These are phyloP conservation scores for Boletus sp. DNA, from an alignment of 1,284 basidiomycete genomes.

Conservation along the genomic window DNA sequence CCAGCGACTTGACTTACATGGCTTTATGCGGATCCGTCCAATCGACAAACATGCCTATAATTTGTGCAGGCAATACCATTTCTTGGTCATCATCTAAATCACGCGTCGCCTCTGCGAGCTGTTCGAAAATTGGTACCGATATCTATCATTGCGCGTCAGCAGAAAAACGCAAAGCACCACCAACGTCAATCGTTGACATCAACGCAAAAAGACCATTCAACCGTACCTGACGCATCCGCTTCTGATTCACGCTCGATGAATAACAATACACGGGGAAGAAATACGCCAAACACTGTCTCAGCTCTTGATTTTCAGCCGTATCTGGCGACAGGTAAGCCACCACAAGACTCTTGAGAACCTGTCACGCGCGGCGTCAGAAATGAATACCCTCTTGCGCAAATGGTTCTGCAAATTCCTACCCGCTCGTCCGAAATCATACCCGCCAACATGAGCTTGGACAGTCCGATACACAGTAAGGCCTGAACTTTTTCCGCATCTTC, in stretches of 20 bases:
- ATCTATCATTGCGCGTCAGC: conserved; percentile 45
- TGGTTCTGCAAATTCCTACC: conserved; percentile 38
- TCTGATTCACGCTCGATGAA: conserved; percentile 78
- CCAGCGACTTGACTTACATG: conserved; percentile 41
- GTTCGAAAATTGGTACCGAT: conserved; percentile 71
- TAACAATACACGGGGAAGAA: conserved; percentile 96
- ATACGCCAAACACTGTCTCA: conserved; percentile 92
- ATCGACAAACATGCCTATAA: conserved; percentile 82
- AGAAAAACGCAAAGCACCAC: no score
- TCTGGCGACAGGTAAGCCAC: conserved; percentile 86
- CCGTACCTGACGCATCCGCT: conserved; percentile 70
- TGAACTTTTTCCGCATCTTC: conserved; percentile 78
- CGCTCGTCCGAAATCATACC: conserved; percentile 77
- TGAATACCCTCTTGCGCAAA: no score
- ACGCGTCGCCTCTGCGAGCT: conserved; percentile 65
- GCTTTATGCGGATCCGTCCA: conserved; percentile 91
- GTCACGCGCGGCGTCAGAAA: neutral
- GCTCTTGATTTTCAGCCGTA: conserved; percentile 79
- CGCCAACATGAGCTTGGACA: conserved; percentile 86
- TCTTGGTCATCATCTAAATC: conserved; percentile 74
- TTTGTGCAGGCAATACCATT: conserved; percentile 78
- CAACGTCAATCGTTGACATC: no score
- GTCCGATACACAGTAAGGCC: conserved; percentile 77
- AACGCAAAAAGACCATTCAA: neutral
- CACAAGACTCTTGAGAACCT: conserved; percentile 80